Evolutionary conservation across 768 basidiomycete genomes (phyloP).

Genomic region (Filobasidium floriforme): DNA sequence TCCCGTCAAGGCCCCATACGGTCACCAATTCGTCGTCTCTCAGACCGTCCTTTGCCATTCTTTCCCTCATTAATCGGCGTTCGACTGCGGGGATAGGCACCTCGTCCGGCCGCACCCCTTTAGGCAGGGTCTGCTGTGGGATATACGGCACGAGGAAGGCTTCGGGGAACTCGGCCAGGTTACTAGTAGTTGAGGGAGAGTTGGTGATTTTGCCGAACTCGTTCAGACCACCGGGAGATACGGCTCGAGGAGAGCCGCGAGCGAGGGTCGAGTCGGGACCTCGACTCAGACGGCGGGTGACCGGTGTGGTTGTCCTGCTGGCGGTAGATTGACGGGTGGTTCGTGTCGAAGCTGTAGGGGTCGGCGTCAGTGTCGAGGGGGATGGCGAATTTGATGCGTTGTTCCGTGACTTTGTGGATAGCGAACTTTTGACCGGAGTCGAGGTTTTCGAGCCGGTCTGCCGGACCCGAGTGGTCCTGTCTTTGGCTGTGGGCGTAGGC

Average conservation of each 20-base stretch:
- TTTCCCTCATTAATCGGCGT: background rate
- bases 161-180: background rate
- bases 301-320: background rate
- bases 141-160: constrained; percentile 4
- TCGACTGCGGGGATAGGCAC: constrained; percentile 6
- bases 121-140: background rate
- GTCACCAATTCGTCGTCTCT: constrained; percentile 6
- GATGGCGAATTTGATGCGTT: background rate
- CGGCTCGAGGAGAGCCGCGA: background rate
- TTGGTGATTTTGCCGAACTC: constrained; percentile 3
- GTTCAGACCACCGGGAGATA: background rate
- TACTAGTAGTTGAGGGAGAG: background rate
- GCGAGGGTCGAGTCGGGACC: background rate
- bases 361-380: background rate
- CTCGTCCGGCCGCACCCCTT: constrained; percentile 1
- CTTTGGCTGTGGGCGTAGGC: background rate
- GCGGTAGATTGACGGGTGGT: background rate
- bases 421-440: background rate
- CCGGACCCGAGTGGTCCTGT: background rate
- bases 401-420: background rate
- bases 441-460: background rate
- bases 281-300: background rate
- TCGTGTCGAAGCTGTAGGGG: background rate
- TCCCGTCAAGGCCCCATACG: background rate
- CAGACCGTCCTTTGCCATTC: background rate